Base-by-base conservation (phyloP, 179 eudicot genomes). In the Beta corolliflora region DNA sequence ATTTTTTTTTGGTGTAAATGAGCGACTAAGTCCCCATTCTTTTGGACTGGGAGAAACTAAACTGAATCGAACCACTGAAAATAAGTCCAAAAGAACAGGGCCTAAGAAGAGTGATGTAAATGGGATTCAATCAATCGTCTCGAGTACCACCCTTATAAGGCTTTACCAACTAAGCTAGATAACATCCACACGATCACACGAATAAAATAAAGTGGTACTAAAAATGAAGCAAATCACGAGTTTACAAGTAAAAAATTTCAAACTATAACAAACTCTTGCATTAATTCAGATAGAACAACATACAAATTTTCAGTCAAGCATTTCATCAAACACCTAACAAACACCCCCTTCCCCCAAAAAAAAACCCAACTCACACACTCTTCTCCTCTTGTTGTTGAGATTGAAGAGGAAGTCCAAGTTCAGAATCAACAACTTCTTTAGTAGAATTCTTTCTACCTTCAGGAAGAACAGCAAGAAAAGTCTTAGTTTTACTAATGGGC, bases 401-500 rank as follows among this genome's bases (percentile, higher is more conserved):
- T 76, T 91, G 87, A 45, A 92, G 85, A 6, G 94, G 94, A 68
- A 93, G 75, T 9, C 88, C 97, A 58, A 92, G 83, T 31, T 89
- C 93, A 73, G 41, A 75, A 15, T 84, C 68, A 18, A 52, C 73
- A 5, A 60, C 61, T 45, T 54, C 85, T 59, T 23, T 81, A 0
- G 75, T 31, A 11, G 14, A 44, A 53, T 55, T 67, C 59, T 59
- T 63, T 5, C 64, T 48, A 15, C 89, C 48, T 6, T 86, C 55
- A 10, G 91, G 85, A 1, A 87, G 82, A 15, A 93, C 73, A 23
- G 98, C 99, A 58, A 91, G 82, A 73, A 81, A 91, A 15, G 89
- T 67, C 91, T 95, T 95, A 67, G 83, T 90, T 87, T 95, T 95
- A 81, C 98, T 93, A 65, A 93, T 90, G 79, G 99, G 99, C n/a